A percentile compares a stretch with the other conserved stretches of the same genome.
phyloP scores from a whole-genome alignment of 768 basidiomycete species.

The Strobilomyces confusus region DNA sequence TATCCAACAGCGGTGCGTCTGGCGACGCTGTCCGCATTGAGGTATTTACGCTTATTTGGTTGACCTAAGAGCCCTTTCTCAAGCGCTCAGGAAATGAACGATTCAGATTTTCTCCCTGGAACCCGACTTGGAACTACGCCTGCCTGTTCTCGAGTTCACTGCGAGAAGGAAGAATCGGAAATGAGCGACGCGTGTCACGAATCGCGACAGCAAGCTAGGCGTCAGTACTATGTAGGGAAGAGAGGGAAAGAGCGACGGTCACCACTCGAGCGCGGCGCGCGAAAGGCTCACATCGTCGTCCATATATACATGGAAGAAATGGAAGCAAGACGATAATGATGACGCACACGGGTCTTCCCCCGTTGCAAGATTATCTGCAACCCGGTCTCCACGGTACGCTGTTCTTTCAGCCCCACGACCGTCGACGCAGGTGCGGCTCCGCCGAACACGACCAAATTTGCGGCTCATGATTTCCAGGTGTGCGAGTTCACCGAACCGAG shows the following conservation, averaged over 20 bases:
- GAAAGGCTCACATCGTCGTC: neutral
- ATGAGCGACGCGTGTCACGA: neutral
- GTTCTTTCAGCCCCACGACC: conserved; percentile 40
- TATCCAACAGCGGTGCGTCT: no score
- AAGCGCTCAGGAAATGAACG: neutral
- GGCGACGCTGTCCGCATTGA: no score
- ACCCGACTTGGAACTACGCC: neutral
- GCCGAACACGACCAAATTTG: neutral
- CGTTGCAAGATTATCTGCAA: conserved; percentile 50
- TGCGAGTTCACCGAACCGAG: conserved; percentile 53
- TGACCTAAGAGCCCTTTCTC: no score
- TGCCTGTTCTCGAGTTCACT: neutral
- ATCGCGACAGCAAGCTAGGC: neutral
- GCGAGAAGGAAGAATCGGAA: neutral
- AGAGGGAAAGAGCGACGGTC: neutral
- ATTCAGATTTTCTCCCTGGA: conserved; percentile 10
- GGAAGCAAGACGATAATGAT: conserved; percentile 46
- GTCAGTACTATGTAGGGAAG: neutral
- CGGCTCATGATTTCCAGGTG: conserved; percentile 35
- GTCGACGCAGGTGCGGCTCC: conserved; percentile 50
- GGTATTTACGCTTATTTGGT: no score
- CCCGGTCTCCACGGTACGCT: conserved; percentile 54
- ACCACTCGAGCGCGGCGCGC: neutral
- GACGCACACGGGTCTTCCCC: conserved; percentile 50
- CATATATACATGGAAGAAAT: conserved; percentile 28